These are phyloP conservation scores for Cadophora sp. DNA, from an alignment of 2,329 filamentous ascomycete genomes.

Conservation along the genomic window DNA sequence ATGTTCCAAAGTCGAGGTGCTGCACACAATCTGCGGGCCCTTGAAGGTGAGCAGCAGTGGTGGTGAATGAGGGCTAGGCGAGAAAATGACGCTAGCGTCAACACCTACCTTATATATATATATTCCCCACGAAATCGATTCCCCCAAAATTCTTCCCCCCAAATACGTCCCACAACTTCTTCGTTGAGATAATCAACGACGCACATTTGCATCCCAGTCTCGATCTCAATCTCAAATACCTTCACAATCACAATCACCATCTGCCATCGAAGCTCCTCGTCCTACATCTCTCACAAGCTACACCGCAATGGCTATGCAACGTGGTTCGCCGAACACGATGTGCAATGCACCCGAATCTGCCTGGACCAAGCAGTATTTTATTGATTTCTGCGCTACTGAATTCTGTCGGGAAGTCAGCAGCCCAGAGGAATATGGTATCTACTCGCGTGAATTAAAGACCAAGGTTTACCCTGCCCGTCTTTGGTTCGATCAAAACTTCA, in stretches of 20 bases:
- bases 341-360: not conserved
- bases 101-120: not conserved
- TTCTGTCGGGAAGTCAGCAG: not conserved
- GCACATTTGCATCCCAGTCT: not conserved
- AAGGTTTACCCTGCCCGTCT: not conserved
- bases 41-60: not conserved
- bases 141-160: not conserved
- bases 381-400: not conserved
- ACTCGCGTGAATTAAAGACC: not conserved
- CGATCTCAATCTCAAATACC: not conserved
- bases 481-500: not conserved
- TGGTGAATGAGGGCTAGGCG: conserved; percentile 6
- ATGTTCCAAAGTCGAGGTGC: not conserved
- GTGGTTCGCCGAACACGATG: not conserved
- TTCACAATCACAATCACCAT: not conserved
- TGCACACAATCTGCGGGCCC: not conserved
- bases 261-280: not conserved
- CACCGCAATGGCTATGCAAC: not conserved
- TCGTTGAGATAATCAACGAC: conserved; percentile 1
- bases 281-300: not conserved
- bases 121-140: not conserved
- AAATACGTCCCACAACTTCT: not conserved
- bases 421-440: not conserved
- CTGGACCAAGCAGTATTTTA: not conserved
- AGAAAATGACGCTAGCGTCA: not conserved